Base-by-base conservation (phyloP, 306 rosid genomes). In the Malus sieversii region DNA sequence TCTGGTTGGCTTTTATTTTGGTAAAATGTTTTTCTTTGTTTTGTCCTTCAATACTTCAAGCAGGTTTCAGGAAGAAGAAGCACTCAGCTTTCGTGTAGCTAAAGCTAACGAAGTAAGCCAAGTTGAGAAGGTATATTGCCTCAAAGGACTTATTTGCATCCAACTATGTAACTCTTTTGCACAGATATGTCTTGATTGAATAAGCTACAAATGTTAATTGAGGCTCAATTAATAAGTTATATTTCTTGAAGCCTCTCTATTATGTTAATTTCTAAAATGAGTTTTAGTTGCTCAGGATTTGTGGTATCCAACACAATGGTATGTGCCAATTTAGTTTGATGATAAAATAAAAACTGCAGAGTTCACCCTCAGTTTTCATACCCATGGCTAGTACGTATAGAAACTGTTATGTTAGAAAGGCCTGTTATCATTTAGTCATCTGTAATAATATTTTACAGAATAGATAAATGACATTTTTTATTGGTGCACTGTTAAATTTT, bases 21-120 rank as follows among this genome's bases (percentile, higher is more conserved):
- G 14, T 65, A 27, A 53, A 30, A 59, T 3, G 8, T 23, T 71
- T 72, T 66, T 79, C 51, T 10, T 42, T 65, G 42, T 38, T 38
- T 38, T 38, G 42, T 52, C 69, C 11, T 77, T 68, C 45, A 10
- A 38, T 51, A 51, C 60, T 45, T 70, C 20, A 61, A 77, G 72
- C 87, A 94, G 97, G 85, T 73, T 46, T 84, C 97, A 94, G 79
- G 91, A 90, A 79, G 97, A 94, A 82, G 98, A 90, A 82, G 98
- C 94, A 77, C 90, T 94, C 71, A 69, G 77, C 71, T 94, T 87
- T 79, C 96, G 96, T 75, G 77, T 81, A 72, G 79, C 86, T 58
- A 94, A 91, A 86, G 67, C 90, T 71, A 79, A 78, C 44, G 98
- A 91, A 85, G 91, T 91, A 82, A 77, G 72, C 86, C 93, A 85